phyloP scores from a whole-genome alignment of 2,329 filamentous ascomycete genomes.

The Epichloe aotearoae region DNA sequence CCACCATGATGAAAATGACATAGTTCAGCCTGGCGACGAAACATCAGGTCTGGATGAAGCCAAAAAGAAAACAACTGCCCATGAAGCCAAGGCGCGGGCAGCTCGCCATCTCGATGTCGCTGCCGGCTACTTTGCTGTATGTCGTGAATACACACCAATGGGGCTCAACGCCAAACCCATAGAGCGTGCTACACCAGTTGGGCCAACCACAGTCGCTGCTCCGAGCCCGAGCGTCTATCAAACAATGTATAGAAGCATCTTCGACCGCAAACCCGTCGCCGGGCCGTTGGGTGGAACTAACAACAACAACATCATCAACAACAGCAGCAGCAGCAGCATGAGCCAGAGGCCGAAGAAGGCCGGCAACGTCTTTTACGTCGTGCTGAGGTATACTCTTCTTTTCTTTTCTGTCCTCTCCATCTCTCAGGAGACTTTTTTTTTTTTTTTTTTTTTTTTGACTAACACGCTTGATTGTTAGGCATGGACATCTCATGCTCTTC shows the following conservation, averaged over 20 bases:
- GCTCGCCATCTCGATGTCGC: conserved; percentile 62
- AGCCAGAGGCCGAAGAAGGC: conserved; percentile 49
- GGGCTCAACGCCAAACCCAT: conserved; percentile 88
- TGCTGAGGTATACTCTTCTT: conserved; percentile 51
- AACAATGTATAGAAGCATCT: conserved; percentile 93
- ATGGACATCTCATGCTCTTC: conserved; percentile 94
- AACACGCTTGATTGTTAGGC: conserved; percentile 33
- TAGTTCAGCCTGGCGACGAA: conserved; percentile 52
- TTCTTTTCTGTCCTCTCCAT: background rate
- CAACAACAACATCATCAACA: conserved; percentile 30
- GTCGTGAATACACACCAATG: conserved; percentile 80
- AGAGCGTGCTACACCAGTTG: conserved; percentile 69
- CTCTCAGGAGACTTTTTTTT: background rate
- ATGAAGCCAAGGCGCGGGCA: conserved; percentile 42
- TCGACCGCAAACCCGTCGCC: conserved; percentile 56
- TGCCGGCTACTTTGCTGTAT: conserved; percentile 90
- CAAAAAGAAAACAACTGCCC: conserved; percentile 38
- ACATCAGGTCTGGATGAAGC: conserved; percentile 47
- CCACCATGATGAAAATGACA: conserved; percentile 20
- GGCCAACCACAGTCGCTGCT: conserved; percentile 57
- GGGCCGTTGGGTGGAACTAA: conserved; percentile 35
- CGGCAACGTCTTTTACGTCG: conserved; percentile 86
- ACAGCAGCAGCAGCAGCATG: conserved; percentile 30
- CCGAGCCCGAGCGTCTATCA: conserved; percentile 94
- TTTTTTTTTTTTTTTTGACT: background rate